Percentiles rank a stretch among this genome's conserved stretches.
These are phyloP conservation scores for Euphorbia peplus DNA, from an alignment of 345 rosid species.

Conservation along the genomic window DNA sequence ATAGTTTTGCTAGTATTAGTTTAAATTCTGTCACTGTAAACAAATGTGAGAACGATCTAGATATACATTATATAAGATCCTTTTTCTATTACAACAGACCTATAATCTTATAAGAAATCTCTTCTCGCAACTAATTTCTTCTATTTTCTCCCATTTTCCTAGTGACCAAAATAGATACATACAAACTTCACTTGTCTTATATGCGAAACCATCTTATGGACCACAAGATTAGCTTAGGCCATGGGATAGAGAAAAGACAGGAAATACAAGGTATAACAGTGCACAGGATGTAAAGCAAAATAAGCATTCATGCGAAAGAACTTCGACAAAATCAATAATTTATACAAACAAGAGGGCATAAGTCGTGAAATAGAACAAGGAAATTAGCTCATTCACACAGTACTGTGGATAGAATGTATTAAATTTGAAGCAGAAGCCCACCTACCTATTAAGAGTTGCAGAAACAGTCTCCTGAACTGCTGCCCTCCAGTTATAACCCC, in stretches of 20 bases:
- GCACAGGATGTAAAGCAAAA: not conserved
- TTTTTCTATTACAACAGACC: not conserved
- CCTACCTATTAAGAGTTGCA: slow-evolving; percentile 90
- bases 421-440: slow-evolving; percentile 12
- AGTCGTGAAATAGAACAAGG: not conserved
- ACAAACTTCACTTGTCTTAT: not conserved
- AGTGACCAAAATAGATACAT: not conserved
- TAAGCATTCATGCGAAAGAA: not conserved
- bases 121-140: not conserved
- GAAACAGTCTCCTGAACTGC: slow-evolving; percentile 94
- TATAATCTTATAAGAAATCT: not conserved
- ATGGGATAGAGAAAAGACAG: not conserved
- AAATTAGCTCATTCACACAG: not conserved
- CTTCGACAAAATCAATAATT: not conserved
- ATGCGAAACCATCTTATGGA: not conserved
- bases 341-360: not conserved
- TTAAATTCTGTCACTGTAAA: not conserved
- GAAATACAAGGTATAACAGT: not conserved
- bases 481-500: slow-evolving; percentile 92
- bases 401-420: slow-evolving; percentile 7
- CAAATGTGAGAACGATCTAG: not conserved
- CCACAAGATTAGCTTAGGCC: not conserved
- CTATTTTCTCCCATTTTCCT: not conserved
- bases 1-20: not conserved
- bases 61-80: not conserved